Evolutionary conservation across 345 rosid species (phyloP).

Genomic region (Eucalyptus marginata): DNA sequence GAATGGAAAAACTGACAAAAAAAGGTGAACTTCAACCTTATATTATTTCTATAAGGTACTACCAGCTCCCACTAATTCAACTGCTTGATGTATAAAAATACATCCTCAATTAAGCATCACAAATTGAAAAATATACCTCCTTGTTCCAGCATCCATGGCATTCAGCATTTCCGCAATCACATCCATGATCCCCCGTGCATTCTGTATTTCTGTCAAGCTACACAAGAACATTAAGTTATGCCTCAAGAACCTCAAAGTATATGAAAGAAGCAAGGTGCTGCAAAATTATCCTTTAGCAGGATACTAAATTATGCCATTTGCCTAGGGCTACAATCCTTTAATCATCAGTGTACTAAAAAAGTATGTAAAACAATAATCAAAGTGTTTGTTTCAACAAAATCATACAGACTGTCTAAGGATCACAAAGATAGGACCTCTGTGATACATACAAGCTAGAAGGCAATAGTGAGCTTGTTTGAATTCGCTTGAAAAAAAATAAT

Average conservation of each 20-base stretch:
- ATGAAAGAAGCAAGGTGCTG: background rate
- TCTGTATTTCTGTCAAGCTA: slow-evolving; percentile 95
- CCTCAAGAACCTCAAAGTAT: background rate
- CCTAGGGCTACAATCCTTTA: background rate
- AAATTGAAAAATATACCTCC: slow-evolving; percentile 40
- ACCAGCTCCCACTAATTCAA: background rate
- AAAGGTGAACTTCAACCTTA: background rate
- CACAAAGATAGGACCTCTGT: background rate
- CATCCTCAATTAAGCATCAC: background rate
- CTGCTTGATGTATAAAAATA: background rate
- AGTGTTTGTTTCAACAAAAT: background rate
- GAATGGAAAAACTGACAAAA: background rate
- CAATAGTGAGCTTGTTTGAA: background rate
- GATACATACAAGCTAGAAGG: background rate
- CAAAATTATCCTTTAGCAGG: background rate
- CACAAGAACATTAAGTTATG: slow-evolving; percentile 12
- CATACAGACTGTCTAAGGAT: background rate
- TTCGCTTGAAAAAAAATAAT: background rate
- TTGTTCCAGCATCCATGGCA: slow-evolving; percentile 76
- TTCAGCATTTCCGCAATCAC: slow-evolving; percentile 92
- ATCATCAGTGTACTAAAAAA: background rate
- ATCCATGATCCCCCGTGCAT: slow-evolving; percentile 95
- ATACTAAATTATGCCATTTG: background rate
- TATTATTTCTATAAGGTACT: background rate
- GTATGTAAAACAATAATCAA: background rate